These are phyloP conservation scores for Patellaria atrata DNA, from an alignment of 495 filamentous ascomycete species.

Conservation along the genomic window DNA sequence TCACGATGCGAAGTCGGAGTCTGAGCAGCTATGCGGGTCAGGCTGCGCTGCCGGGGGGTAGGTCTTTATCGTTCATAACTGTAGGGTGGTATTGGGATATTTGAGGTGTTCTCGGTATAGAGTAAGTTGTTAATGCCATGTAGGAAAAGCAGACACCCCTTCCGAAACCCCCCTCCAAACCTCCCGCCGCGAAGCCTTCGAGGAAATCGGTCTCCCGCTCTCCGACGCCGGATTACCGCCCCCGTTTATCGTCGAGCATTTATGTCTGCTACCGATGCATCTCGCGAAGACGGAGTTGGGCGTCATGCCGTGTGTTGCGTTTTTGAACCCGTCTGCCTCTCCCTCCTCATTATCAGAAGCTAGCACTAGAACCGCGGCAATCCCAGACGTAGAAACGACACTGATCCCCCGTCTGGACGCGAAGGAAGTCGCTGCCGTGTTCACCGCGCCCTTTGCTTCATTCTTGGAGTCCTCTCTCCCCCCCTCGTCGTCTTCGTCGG, in stretches of 20 bases:
- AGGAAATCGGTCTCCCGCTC: conserved; percentile 77
- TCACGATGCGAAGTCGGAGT: conserved; percentile 71
- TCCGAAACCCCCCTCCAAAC: conserved; percentile 50
- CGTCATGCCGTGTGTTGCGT: conserved; percentile 75
- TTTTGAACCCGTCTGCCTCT: conserved; percentile 32
- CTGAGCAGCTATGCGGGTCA: conserved; percentile 62
- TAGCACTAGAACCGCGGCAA: conserved; percentile 9
- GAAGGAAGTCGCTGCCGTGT: conserved; percentile 81
- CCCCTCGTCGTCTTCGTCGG: too few species aligned
- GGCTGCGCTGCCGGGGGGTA: conserved; percentile 76
- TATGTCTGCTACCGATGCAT: conserved; percentile 67
- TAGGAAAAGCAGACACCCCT: conserved; percentile 37
- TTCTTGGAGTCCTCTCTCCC: conserved; percentile 39
- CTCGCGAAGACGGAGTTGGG: conserved; percentile 69
- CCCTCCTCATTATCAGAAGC: conserved; percentile 1
- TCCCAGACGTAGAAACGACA: conserved; percentile 45
- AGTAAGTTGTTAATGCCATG: too few species aligned
- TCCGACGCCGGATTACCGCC: conserved; percentile 44
- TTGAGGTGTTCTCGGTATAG: too few species aligned
- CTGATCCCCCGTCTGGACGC: conserved; percentile 70
- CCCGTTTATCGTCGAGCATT: conserved; percentile 67
- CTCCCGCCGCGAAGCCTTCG: conserved; percentile 72
- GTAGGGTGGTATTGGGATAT: too few species aligned
- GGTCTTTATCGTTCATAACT: conserved; percentile 27
- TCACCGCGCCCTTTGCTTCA: conserved; percentile 65